Evolutionary conservation across 495 filamentous ascomycete genomes (phyloP), one percentile per base, ranked within the genome.

Genomic region (Trypethelium eluteriae): DNA sequence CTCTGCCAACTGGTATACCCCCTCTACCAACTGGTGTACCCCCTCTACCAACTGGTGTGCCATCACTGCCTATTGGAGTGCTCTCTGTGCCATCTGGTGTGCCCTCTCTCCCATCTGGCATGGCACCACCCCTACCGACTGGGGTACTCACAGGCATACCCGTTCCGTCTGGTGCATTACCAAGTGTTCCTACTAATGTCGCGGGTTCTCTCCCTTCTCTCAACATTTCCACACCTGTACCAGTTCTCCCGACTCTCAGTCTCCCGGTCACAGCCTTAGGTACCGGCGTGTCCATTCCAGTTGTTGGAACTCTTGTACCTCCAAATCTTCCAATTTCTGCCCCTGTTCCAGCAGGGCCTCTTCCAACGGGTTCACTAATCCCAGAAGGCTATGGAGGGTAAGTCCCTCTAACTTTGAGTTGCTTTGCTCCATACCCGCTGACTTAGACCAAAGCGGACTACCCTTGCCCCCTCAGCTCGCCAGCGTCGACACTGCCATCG

Each of bases 381-480:
- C 53, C 53, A 18, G 53, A 59, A 59, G 18, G 53, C 14, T 59
- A n/a, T 59, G 53, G 53, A 11, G 25, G 32, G 53, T 59, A 59
- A 59, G 53, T 36, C 7, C 2, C 3, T 10, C 10, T 34, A 6
- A 59, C n/a, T 25, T 25, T 25, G 25, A 25, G 25, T 34, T 7
- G 6, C 7, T 35, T 9, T 36, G 53, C 36, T 9, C 3, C 5
- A 14, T 59, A 7, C 2, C 25, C 5, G 5, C 7, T 7, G 32
- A 59, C 3, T 10, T 59, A 3, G 2, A 9, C 53, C 36, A 3
- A 59, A 36, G 53, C 7, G 25, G 34, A 35, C 53, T 18, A 3
- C 25, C 53, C 36, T 7, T 59, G 9, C 53, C 53, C 32, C 34
- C 53, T 10, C 53, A 59, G 32, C 53, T 59, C 18, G 53, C 53